Conservation (phyloP, 129 eudicot species). For the sunflower (Helianthus annuus) region HanXRQr2.0-SUNRISE NC_035441.2:136888611-136889110, state of each 20-base stretch:
- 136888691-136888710: no score
- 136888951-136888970: conserved; percentile 12
- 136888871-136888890: conserved; percentile 60
- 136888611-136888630: no score
- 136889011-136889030: conserved; percentile 32
- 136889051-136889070: conserved; percentile 41
- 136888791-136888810: conserved; percentile 61
- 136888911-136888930: conserved; percentile 20
- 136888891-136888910: conserved; percentile 44
- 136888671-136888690: no score
- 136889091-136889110: conserved; percentile 45
- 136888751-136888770: conserved; percentile 60
- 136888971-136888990: conserved; percentile 12
- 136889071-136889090: conserved; percentile 36
- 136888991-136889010: conserved; percentile 39
- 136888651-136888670: no score
- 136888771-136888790: conserved; percentile 40
- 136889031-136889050: conserved; percentile 32
- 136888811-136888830: conserved; percentile 51
- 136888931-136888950: not conserved
- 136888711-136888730: not conserved
- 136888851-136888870: conserved; percentile 72
- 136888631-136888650: no score
- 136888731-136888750: conserved; percentile 41
- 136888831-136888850: conserved; percentile 48